phyloP scores from a whole-genome alignment of 768 basidiomycete genomes.

The Heimioporus sp. region DNA sequence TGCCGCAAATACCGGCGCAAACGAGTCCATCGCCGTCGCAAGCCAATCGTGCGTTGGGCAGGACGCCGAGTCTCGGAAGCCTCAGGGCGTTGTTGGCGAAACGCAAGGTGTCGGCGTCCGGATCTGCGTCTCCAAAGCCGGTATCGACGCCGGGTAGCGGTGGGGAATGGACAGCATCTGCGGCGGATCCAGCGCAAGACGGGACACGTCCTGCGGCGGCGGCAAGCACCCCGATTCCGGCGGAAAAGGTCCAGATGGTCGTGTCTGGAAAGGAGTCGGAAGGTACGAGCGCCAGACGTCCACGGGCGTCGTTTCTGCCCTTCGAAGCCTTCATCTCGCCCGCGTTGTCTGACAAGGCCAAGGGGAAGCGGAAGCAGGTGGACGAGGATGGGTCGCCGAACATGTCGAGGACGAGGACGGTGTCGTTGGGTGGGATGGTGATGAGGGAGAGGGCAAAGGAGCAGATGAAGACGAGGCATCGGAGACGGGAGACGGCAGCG shows the following conservation, averaged over 20 bases:
- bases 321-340: slow-evolving; percentile 27
- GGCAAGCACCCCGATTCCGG: no score
- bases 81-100: slow-evolving; percentile 16
- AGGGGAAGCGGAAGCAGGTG: no score
- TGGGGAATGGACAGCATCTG: background rate
- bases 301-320: background rate
- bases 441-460: background rate
- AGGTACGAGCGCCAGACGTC: background rate
- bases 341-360: background rate
- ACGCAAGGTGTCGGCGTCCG: background rate
- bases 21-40: no score
- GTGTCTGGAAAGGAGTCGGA: no score
- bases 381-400: background rate
- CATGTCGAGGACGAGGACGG: background rate
- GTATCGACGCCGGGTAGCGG: background rate
- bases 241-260: no score
- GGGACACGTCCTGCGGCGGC: background rate
- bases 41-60: background rate
- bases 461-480: background rate
- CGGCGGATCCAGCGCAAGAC: background rate
- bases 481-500: slow-evolving; percentile 12
- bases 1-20: background rate
- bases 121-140: background rate
- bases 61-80: slow-evolving; percentile 15
- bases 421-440: background rate